Base-by-base conservation (phyloP, 192 early-diverging fungal species). In the Backusella parvicylindrica region DNA sequence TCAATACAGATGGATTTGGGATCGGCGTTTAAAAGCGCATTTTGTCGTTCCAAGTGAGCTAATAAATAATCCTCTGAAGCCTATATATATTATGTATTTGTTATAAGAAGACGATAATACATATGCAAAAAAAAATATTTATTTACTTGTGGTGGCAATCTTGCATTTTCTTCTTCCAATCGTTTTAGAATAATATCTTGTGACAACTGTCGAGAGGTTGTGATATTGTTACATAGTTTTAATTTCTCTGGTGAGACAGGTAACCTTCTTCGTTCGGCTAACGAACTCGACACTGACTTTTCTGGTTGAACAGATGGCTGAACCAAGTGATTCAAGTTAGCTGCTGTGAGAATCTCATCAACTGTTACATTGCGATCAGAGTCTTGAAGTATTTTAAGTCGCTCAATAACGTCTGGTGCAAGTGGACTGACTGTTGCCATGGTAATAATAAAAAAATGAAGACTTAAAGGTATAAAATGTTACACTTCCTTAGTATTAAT, bases 1-100 rank as follows among this genome's bases (percentile, higher is more conserved):
- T 89, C 80, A 38, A 89, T 89, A 70, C 84, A 89, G 64, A 89
- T 79, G 0, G 88, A 84, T 73, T 89, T 89, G 7, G 88, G 89
- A 68, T 90, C 86, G 5, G 79, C 85, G 35, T 88, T 82, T 43
- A 90, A 75, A 66, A 89, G 71, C 13, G 84, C 86, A 68, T 89
- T 89, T 75, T 90, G 89, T 68, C 82, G 75, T 74, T 90, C 89
- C 28, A 90, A 66, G 26, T 84, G 83, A 30, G 89, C 88, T 68
- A 90, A 74, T 31, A 90, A 65, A 72, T 84, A 90, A 21, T 83
- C 78, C 37, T 84, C 85, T 6, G 86, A 86, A 33, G 84, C 84
- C 88, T 89, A 77, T 77, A 23, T 60, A 28, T 21, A 21, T 38
- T 38, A 21, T 12, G 53, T 28, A 60, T 60, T 60, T 60, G 26